A percentile compares a stretch with the other conserved stretches of the same genome.
Conservation (phyloP, 2,329 filamentous ascomycete species). For the Myrmaecium sp. region DNA sequence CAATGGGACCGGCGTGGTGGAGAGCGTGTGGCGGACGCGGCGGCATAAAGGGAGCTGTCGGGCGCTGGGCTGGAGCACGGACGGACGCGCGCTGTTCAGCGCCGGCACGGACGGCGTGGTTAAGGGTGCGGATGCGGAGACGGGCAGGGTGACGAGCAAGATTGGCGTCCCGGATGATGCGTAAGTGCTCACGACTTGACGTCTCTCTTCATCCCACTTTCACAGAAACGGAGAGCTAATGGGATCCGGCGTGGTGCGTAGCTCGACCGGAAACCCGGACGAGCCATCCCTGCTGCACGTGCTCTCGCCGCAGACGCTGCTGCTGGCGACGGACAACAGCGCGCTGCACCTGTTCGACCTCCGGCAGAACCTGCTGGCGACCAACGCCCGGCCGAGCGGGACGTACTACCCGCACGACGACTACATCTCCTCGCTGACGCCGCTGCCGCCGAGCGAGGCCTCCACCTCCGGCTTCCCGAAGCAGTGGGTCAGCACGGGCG, state of each 20-base stretch:
- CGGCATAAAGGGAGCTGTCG: slow-evolving; percentile 92
- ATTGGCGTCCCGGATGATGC: slow-evolving; percentile 49
- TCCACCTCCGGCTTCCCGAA: slow-evolving; percentile 82
- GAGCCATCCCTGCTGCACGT: slow-evolving; percentile 66
- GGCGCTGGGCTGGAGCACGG: slow-evolving; percentile 58
- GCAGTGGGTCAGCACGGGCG: slow-evolving; percentile 89
- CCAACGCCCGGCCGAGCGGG: slow-evolving; percentile 39
- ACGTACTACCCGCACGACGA: slow-evolving; percentile 80
- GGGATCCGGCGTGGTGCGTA: no score
- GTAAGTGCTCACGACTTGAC: slow-evolving; percentile 13
- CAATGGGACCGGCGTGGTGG: slow-evolving; percentile 57
- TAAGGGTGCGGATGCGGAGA: slow-evolving; percentile 41
- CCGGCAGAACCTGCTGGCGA: slow-evolving; percentile 33
- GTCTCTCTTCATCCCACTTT: background rate
- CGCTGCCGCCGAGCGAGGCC: slow-evolving; percentile 60
- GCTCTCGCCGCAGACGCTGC: slow-evolving; percentile 71
- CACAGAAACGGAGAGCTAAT: background rate
- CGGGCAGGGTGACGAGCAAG: slow-evolving; percentile 60
- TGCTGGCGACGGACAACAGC: slow-evolving; percentile 81
- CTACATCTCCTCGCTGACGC: slow-evolving; percentile 76
- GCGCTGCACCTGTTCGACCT: slow-evolving; percentile 79
- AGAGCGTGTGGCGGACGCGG: slow-evolving; percentile 70
- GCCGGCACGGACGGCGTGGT: slow-evolving; percentile 47
- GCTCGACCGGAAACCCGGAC: no score
- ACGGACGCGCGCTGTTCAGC: slow-evolving; percentile 51